These are phyloP conservation scores for Spatholobus suberectus DNA, from an alignment of 306 rosid genomes.

Conservation along the genomic window DNA sequence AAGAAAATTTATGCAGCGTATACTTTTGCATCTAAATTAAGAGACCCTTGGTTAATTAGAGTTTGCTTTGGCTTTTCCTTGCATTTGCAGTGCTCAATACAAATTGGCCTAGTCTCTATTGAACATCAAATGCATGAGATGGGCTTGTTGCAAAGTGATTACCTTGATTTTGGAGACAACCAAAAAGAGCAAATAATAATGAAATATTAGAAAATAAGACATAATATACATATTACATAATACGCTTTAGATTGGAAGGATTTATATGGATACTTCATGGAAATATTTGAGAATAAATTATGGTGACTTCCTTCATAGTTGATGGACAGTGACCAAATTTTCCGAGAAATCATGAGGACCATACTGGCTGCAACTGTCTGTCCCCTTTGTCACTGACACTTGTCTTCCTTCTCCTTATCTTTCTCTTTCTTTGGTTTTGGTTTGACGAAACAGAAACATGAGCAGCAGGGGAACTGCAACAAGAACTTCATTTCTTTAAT, in stretches of 20 bases:
- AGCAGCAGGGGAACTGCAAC: constrained; percentile 62
- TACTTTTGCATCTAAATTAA: too few species aligned
- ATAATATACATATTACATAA: not conserved
- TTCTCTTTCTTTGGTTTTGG: constrained; percentile 52
- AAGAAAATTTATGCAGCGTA: too few species aligned
- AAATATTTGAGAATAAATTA: too few species aligned
- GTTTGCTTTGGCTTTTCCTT: too few species aligned
- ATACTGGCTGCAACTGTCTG: not conserved
- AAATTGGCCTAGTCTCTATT: not conserved
- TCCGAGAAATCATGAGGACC: not conserved
- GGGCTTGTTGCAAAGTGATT: constrained; percentile 51
- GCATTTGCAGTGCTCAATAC: not conserved
- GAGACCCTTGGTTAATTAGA: too few species aligned
- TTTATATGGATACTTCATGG: too few species aligned
- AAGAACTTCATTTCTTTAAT: constrained; percentile 67
- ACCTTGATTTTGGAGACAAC: constrained; percentile 33
- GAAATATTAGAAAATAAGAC: constrained; percentile 19
- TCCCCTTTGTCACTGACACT: constrained; percentile 41
- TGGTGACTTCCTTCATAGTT: not conserved
- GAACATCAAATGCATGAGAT: constrained; percentile 55
- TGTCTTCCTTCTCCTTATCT: constrained; percentile 54
- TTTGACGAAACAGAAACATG: constrained; percentile 64
- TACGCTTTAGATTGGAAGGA: too few species aligned
- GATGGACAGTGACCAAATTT: too few species aligned
- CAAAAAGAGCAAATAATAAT: constrained; percentile 4